Conservation (phyloP, 2,329 filamentous ascomycete genomes). For the Aspergillus fumigatus region DNA sequence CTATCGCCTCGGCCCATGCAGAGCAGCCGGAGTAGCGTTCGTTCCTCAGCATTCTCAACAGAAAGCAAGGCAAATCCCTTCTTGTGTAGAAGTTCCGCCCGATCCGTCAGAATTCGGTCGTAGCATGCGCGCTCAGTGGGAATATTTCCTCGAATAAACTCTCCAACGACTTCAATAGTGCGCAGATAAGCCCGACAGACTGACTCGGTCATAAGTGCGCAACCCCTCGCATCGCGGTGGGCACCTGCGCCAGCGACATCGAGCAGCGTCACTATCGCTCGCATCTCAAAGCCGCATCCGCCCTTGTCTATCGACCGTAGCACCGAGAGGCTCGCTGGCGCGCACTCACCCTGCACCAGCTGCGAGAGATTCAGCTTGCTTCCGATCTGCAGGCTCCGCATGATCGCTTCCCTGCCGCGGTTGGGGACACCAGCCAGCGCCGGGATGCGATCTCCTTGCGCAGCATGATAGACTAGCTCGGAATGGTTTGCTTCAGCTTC, state of each 20-base stretch:
- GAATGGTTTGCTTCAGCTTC: constrained; percentile 25
- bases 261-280: constrained; percentile 36
- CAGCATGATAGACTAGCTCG: constrained; percentile 26
- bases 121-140: constrained; percentile 26
- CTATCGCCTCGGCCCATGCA: constrained; percentile 34
- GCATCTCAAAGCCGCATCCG: constrained; percentile 29
- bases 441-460: constrained; percentile 22
- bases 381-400: constrained; percentile 33
- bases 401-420: constrained; percentile 20
- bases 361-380: constrained; percentile 37
- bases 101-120: constrained; percentile 28
- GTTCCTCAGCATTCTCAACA: constrained; percentile 19
- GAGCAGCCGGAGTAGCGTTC: constrained; percentile 34
- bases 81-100: constrained; percentile 22
- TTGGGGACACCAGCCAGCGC: constrained; percentile 23
- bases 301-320: constrained; percentile 21
- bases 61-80: constrained; percentile 27
- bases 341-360: constrained; percentile 37
- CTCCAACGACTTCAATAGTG: constrained; percentile 25
- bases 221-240: constrained; percentile 30
- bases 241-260: constrained; percentile 37
- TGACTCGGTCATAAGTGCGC: constrained; percentile 29
- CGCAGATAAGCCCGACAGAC: constrained; percentile 30
- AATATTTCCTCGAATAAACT: constrained; percentile 21
- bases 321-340: constrained; percentile 25